Conservation (phyloP, 2,329 filamentous ascomycete genomes). For the Neophaeococcomyces aloes region DNA sequence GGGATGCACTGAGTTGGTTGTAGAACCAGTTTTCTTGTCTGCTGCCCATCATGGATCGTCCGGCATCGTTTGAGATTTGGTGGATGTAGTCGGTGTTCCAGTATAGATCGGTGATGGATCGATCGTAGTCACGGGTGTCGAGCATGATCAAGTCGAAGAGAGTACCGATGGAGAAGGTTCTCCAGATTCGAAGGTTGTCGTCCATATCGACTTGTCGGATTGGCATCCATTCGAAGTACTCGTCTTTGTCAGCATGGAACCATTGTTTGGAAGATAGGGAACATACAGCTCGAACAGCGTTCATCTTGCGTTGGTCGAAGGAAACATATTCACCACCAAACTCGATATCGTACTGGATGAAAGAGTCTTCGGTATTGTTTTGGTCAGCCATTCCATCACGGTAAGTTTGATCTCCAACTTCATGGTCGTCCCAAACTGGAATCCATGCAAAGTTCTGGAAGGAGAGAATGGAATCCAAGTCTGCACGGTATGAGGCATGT, state of each 20-base stretch:
- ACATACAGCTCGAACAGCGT: conserved; percentile 55
- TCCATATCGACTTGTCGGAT: conserved; percentile 53
- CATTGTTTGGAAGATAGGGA: conserved; percentile 55
- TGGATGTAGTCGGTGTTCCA: conserved; percentile 55
- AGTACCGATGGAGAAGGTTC: conserved; percentile 54
- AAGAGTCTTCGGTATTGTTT: conserved; percentile 58
- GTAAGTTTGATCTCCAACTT: conserved; percentile 57
- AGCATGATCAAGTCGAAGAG: conserved; percentile 59
- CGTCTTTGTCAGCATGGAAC: conserved; percentile 24
- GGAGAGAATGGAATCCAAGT: conserved; percentile 46
- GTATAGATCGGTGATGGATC: conserved; percentile 50
- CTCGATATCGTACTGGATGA: conserved; percentile 34
- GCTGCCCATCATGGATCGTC: conserved; percentile 59
- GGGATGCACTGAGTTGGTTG: conserved; percentile 45
- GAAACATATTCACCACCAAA: conserved; percentile 43
- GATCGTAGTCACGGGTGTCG: conserved; percentile 59
- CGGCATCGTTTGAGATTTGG: conserved; percentile 54
- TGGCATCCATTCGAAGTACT: conserved; percentile 21
- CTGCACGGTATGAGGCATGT: conserved; percentile 50
- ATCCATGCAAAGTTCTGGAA: conserved; percentile 53
- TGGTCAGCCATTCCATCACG: conserved; percentile 49
- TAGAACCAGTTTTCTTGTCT: conserved; percentile 69
- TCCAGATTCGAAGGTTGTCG: conserved; percentile 59
- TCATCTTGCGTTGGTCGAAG: conserved; percentile 64
- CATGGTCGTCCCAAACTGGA: conserved; percentile 35